Evolutionary conservation across 1,284 basidiomycete genomes (phyloP).

Genomic region (Heliocybe sulcata): DNA sequence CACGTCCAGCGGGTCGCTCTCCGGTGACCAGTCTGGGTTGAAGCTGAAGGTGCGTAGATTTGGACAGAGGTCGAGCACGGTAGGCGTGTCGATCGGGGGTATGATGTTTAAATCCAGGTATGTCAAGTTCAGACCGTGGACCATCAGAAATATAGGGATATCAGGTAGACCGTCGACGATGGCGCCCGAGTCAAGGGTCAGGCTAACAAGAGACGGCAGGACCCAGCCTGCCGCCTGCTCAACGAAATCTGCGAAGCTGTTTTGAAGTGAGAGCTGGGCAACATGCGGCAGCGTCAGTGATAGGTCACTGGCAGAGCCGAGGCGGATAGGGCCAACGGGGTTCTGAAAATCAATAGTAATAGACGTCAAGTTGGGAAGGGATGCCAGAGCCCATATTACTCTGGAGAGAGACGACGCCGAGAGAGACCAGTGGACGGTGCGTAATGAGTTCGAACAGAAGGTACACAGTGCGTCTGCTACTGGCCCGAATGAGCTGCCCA

Average conservation of each 20-base stretch:
- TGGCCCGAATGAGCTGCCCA: conserved; percentile 45
- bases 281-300: conserved; percentile 48
- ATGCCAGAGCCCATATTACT: conserved; percentile 59
- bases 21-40: conserved; percentile 58
- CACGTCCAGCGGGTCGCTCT: conserved; percentile 18
- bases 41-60: conserved; percentile 54
- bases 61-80: conserved; percentile 56
- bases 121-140: conserved; percentile 47
- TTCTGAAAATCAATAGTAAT: conserved; percentile 47
- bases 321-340: conserved; percentile 21
- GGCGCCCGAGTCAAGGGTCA: conserved; percentile 45
- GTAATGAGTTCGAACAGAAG: conserved; percentile 38
- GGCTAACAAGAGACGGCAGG: conserved; percentile 45
- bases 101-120: conserved; percentile 60
- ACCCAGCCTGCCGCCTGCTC: conserved; percentile 62
- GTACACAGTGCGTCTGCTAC: conserved; percentile 55
- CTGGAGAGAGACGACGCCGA: conserved; percentile 47
- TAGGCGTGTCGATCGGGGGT: conserved; percentile 43
- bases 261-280: conserved; percentile 52
- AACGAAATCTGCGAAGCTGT: conserved; percentile 52
- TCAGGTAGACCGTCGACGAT: conserved; percentile 49
- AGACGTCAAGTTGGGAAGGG: conserved; percentile 44
- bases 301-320: conserved; percentile 53
- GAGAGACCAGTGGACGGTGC: conserved; percentile 52
- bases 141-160: conserved; percentile 44